A percentile compares a stretch with the other conserved stretches of the same genome.
phyloP scores from a whole-genome alignment of 139 green algal species.

The Coccomyxa sp. region DNA sequence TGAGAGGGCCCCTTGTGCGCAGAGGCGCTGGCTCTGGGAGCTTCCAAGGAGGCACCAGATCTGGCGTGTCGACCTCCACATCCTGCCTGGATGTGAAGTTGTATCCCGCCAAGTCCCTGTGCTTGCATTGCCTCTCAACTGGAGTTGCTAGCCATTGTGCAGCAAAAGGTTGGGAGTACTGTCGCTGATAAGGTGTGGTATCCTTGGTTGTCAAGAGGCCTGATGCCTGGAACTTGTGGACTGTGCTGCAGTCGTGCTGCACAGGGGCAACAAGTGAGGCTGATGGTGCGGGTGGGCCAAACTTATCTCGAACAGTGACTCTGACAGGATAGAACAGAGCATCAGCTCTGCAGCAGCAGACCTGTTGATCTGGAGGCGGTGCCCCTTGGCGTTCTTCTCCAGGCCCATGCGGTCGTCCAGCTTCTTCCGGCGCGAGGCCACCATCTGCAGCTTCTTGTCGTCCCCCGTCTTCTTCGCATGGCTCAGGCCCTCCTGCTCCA shows the following conservation, averaged over 20 bases:
- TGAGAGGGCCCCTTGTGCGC: constrained; percentile 41
- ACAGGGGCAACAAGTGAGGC: background rate
- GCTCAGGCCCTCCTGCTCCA: no score
- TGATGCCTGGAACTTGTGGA: background rate
- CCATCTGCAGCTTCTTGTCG: constrained; percentile 59
- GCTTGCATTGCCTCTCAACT: background rate
- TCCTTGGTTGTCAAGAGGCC: no score
- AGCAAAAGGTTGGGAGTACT: background rate
- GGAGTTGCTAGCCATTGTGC: background rate
- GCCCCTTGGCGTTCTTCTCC: constrained; percentile 45
- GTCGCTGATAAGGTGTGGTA: background rate
- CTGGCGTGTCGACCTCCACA: constrained; percentile 6
- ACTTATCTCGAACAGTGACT: background rate
- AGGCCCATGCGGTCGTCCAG: constrained; percentile 44
- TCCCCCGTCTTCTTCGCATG: constrained; percentile 37
- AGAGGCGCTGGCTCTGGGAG: constrained; percentile 33
- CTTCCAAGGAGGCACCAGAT: constrained; percentile 25
- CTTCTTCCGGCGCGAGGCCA: constrained; percentile 52
- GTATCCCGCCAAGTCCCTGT: constrained; percentile 24
- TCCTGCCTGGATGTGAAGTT: constrained; percentile 5
- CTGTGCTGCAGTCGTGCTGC: background rate
- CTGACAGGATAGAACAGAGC: background rate
- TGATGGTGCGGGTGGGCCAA: background rate
- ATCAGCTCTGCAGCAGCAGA: background rate
- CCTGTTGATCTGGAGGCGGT: constrained; percentile 43